Evolutionary conservation across 2,329 filamentous ascomycete genomes (phyloP).

Genomic region (Emericellopsis cladophorae): DNA sequence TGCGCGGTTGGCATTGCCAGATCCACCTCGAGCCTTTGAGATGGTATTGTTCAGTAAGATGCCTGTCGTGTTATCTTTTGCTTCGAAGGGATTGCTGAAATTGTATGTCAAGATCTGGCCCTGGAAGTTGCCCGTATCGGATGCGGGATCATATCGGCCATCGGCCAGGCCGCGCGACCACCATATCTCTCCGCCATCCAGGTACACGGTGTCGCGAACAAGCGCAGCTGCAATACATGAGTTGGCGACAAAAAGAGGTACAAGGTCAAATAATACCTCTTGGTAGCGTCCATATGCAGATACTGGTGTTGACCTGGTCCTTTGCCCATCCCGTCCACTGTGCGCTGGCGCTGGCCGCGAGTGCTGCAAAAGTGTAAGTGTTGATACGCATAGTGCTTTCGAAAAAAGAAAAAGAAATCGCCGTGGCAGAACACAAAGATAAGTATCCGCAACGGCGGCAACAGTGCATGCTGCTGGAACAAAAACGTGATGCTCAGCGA

Average conservation of each 20-base stretch:
- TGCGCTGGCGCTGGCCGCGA: background rate
- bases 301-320: slow-evolving; percentile 40
- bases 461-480: no score
- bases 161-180: slow-evolving; percentile 39
- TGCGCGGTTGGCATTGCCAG: slow-evolving; percentile 37
- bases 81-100: slow-evolving; percentile 42
- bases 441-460: no score
- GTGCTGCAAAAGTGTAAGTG: background rate
- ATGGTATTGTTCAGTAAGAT: slow-evolving; percentile 30
- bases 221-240: slow-evolving; percentile 32
- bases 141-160: slow-evolving; percentile 17
- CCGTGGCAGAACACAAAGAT: background rate
- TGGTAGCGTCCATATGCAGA: slow-evolving; percentile 43
- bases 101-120: slow-evolving; percentile 46
- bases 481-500: no score
- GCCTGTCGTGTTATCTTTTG: slow-evolving; percentile 34
- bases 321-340: slow-evolving; percentile 29
- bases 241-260: slow-evolving; percentile 1
- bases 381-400: background rate
- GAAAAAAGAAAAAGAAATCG: background rate
- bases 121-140: slow-evolving; percentile 31
- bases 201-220: slow-evolving; percentile 48
- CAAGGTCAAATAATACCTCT: slow-evolving; percentile 17
- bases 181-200: slow-evolving; percentile 47
- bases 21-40: slow-evolving; percentile 31